Evolutionary conservation across 2,329 filamentous ascomycete genomes (phyloP), one percentile per base, ranked within the genome.

Genomic region (Amesomyces nigricolor): DNA sequence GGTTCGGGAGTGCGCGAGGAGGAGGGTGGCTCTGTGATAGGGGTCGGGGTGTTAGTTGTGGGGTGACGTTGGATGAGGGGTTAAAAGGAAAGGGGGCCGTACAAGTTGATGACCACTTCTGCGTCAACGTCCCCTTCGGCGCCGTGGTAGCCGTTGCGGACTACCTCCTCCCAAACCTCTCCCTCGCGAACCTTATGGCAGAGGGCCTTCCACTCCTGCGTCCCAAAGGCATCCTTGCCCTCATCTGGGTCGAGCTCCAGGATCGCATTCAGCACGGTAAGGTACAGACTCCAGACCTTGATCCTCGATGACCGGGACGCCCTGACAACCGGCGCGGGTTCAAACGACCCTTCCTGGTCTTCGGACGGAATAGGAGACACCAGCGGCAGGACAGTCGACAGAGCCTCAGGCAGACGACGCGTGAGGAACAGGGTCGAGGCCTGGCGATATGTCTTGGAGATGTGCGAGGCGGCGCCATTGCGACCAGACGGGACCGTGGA

Each of bases 231-330:
- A 50, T 86, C 82, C 74, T 94, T 96, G 48, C 92, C 94, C 70
- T 96, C 91, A 63, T 96, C 89, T 1, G 88, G 79, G 54, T 91
- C 90, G 67, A 97, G 78, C 66, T 97, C 92, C 37, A 95, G 78
- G 61, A 96, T 87, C 39, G 90, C 88, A 73, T 96, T 96, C 60
- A 97, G 78, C 49, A 96, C 87, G 16, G 91, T 96, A 62, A 97
- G 80, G 70, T 97, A 99, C 65, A 99, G 79, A 71, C 91, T 96
- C 94, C 94, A 99, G 61, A 97, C 87, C 72, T 97, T 99, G 70
- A 96, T 87, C 62, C 91, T 80, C 55, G 89, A 94, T 32, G 86
- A 88, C 62, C 87, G 83, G 42, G 88, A 91, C 51, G 90, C 90
- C 60, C 80, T 82, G 52, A 89, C 86, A 51, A 96, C 84, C 4